Conservation (phyloP, 208 protist species). For the Leishmania aethiopica region DNA sequence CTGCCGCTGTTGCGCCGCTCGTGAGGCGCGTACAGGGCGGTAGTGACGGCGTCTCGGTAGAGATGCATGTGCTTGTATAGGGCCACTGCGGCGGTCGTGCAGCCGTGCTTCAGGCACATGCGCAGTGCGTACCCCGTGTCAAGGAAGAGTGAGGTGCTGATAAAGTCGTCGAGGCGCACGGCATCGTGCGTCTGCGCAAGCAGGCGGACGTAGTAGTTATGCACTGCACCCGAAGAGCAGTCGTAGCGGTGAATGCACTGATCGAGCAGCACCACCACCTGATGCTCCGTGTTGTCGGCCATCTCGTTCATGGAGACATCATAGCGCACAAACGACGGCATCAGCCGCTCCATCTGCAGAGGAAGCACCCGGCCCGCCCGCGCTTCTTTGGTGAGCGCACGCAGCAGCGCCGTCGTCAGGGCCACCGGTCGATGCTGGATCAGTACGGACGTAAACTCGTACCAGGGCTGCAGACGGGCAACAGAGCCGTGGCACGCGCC, state of each 20-base stretch:
- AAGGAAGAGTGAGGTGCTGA: constrained; percentile 79
- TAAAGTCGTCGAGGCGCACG: constrained; percentile 74
- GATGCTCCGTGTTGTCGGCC: constrained; percentile 70
- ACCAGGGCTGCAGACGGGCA: constrained; percentile 77
- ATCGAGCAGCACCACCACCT: constrained; percentile 93
- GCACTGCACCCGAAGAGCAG: constrained; percentile 86
- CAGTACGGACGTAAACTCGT: constrained; percentile 90
- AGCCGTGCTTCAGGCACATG: constrained; percentile 78
- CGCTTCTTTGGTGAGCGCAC: constrained; percentile 43
- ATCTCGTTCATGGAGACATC: constrained; percentile 62
- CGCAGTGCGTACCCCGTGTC: constrained; percentile 93
- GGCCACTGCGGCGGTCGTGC: constrained; percentile 76
- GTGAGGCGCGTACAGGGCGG: constrained; percentile 56
- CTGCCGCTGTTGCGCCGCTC: not conserved
- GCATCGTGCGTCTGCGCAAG: constrained; percentile 81
- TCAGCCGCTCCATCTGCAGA: constrained; percentile 80
- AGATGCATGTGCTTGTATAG: constrained; percentile 93
- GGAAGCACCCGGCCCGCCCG: constrained; percentile 49
- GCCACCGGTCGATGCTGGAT: constrained; percentile 87
- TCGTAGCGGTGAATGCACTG: constrained; percentile 83
- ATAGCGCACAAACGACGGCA: constrained; percentile 94
- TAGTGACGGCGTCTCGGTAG: constrained; percentile 95
- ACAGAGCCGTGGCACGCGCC: constrained; percentile 30
- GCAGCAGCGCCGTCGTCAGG: constrained; percentile 73
- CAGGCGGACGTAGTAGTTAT: constrained; percentile 95